Percentiles rank a stretch among this genome's conserved stretches.
Conservation (phyloP, 306 rosid genomes). For the Lagenaria siceraria region DNA sequence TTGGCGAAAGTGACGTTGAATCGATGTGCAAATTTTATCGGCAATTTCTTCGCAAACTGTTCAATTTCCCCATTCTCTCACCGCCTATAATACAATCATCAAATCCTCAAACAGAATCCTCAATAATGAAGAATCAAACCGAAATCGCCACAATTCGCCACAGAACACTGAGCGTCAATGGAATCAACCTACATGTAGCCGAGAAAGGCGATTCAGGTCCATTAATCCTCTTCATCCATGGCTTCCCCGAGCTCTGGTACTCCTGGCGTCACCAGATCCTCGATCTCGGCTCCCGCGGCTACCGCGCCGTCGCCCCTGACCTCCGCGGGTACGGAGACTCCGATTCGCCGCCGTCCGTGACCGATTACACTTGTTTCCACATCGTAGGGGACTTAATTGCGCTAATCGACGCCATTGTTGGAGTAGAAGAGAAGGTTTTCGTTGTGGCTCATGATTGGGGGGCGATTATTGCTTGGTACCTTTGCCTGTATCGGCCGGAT, state of each 20-base stretch:
- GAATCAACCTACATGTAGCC: constrained; percentile 68
- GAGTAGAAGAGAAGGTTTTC: constrained; percentile 42
- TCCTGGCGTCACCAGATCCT: constrained; percentile 75
- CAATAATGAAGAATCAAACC: background rate
- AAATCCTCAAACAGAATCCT: background rate
- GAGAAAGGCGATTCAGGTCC: constrained; percentile 55
- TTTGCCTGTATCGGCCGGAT: constrained; percentile 56
- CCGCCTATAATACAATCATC: background rate
- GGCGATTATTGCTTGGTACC: constrained; percentile 49
- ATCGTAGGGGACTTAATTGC: constrained; percentile 55
- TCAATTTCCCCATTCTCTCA: background rate
- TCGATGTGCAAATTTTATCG: background rate
- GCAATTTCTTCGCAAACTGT: background rate
- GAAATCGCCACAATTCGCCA: constrained; percentile 42
- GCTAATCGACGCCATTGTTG: constrained; percentile 33
- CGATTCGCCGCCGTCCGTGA: constrained; percentile 18
- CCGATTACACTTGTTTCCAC: constrained; percentile 42
- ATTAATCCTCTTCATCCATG: constrained; percentile 62
- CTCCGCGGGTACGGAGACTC: constrained; percentile 77
- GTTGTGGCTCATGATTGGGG: constrained; percentile 94
- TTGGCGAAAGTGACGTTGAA: background rate
- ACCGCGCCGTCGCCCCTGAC: constrained; percentile 59
- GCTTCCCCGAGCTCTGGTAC: constrained; percentile 80
- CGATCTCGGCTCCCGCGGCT: constrained; percentile 51
- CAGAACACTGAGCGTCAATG: constrained; percentile 37